phyloP scores from a whole-genome alignment of 345 rosid species.

The Hibiscus tridactylites region DNA sequence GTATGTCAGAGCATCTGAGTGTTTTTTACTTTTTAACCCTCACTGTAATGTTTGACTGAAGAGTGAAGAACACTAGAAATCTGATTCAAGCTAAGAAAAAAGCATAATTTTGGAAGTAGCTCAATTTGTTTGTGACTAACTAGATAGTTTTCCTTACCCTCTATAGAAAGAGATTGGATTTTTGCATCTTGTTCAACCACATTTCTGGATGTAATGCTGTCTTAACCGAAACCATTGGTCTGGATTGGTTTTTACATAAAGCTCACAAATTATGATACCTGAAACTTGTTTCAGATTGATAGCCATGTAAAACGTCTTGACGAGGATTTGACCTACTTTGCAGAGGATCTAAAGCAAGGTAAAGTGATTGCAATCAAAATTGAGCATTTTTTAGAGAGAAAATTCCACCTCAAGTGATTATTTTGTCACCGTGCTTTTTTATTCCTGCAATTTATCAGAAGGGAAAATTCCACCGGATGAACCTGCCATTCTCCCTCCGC shows the following conservation, averaged over 20 bases:
- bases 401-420: conserved; percentile 10
- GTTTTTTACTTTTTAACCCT: too few relatives aligned
- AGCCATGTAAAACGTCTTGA: conserved; percentile 90
- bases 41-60: too few relatives aligned
- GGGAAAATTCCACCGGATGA: conserved; percentile 89
- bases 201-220: background rate
- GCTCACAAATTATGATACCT: conserved; percentile 2
- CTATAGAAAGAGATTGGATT: too few relatives aligned
- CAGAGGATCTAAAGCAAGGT: conserved; percentile 97
- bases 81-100: background rate
- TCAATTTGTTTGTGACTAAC: background rate
- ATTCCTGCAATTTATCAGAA: conserved; percentile 37
- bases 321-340: conserved; percentile 84
- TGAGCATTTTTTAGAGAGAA: background rate
- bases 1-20: too few relatives aligned
- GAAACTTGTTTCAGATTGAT: conserved; percentile 53
- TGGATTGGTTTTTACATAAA: background rate
- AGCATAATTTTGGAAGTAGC: background rate
- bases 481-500: conserved; percentile 79
- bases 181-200: too few relatives aligned
- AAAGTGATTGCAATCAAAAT: conserved; percentile 3
- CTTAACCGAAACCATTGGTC: background rate
- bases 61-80: background rate
- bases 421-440: conserved; percentile 13
- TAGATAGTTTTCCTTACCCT: background rate